Evolutionary conservation across 1,284 basidiomycete genomes (phyloP), one percentile per base, ranked within the genome.

Genomic region (Melanopsichium pennsylvanicum): DNA sequence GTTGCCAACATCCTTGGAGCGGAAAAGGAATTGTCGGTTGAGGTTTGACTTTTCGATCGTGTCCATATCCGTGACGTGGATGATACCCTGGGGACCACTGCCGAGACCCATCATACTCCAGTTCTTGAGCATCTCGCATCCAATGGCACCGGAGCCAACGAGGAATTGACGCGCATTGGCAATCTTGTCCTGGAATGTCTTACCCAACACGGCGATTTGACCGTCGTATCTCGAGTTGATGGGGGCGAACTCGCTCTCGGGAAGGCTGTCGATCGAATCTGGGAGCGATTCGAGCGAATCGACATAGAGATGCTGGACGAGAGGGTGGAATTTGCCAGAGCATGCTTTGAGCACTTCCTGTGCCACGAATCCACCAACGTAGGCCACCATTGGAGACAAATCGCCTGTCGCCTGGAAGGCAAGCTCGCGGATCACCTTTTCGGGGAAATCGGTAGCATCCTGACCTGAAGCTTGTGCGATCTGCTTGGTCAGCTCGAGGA

Each of bases 51-150:
- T 99, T 85, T 99, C 96, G 80, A 99, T 99, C 25, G 94, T 97
- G 83, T 99, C 96, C 79, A 98, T 84, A 82, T 99, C 96, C 13
- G 96, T 98, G 46, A 99, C 93, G 78, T 94, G 89, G 62, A 99
- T 93, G 49, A 87, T 84, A 19, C 93, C 96, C 47, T 89, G 84
- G 13, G 88, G 85, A 3, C 91, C 92, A 34, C 89, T 87, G 12
- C 88, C 95, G 40, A 99, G 85, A 70, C 96, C 96, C 87, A 99
- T 97, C 93, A 99, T 93, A 75, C 91, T 90, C 96, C 96, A 99
- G 83, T 99, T 99, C 86, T 99, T 99, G 78, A 99, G 84, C 96
- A 98, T 98, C 84, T 99, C 96, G 80, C 97, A 99, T 21, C 96
- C 96, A 81, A 99, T 99, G 38, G 96, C 96, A 58, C 96, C 96